Base-by-base conservation (phyloP, 257 asterid genomes). In the Plantago elongata region DNA sequence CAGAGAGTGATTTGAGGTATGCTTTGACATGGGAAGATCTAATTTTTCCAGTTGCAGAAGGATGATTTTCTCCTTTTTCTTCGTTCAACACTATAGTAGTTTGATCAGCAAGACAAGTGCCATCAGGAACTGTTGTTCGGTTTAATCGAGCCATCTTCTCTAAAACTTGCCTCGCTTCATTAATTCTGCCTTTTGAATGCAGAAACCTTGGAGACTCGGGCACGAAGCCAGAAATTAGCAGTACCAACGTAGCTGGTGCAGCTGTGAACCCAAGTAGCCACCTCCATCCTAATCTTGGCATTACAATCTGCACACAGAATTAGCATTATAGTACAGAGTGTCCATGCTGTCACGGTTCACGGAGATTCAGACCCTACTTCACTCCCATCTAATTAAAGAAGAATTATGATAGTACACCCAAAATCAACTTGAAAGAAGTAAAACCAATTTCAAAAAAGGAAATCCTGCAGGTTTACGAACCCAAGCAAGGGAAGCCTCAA, bases 121-220 rank as follows among this genome's bases (percentile, higher is more conserved):
- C 79, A 34, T 34, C 13, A 60, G 16, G 80, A 62, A 80, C 78
- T n/a, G 69, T 15, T 13, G 68, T 72, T 60, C 81, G 72, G 42
- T 77, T 80, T 11, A 72, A 9, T 10, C 40, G 61, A 13, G 86
- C 83, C 74, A 76, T 78, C 45, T 66, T 74, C 67, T 65, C 73
- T 22, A 80, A 77, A 66, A 80, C 57, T 37, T 40, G 7, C 56
- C 47, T 71, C 69, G 83, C 86, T 78, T 80, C 86, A 0, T 71
- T 42, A 10, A 13, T 22, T 70, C 66, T 77, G 37, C 86, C 86
- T 72, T 72, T 77, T 72, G 55, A 63, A 68, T 76, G 69, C 17
- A 77, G 77, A 67, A 62, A 80, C 71, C 83, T 80, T n/a, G 86
- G 86, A 61, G 86, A 80, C 70, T 80, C 86, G 6, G 86, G 86